Evolutionary conservation across 2,329 filamentous ascomycete genomes (phyloP).

Genomic region (Beauveria asiatica): DNA sequence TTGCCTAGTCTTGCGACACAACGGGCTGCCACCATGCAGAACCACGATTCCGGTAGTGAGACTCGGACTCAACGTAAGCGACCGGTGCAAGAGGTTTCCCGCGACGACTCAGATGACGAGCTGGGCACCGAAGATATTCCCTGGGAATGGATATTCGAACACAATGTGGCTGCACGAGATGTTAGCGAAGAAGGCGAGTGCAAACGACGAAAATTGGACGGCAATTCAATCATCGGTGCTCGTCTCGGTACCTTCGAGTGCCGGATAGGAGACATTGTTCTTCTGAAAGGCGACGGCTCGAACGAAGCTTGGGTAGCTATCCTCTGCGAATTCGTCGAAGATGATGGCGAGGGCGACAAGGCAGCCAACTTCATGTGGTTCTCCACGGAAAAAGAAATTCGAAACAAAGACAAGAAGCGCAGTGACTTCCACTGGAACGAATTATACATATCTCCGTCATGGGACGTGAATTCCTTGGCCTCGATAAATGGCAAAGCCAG

Average conservation of each 20-base stretch:
- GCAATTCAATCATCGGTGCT: conserved; percentile 63
- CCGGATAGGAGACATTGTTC: conserved; percentile 69
- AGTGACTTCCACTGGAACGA: conserved; percentile 78
- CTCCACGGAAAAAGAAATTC: conserved; percentile 80
- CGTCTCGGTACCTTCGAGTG: conserved; percentile 76
- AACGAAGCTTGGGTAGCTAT: conserved; percentile 91
- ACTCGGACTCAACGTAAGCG: conserved; percentile 2
- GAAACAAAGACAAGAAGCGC: conserved; percentile 73
- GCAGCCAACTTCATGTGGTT: conserved; percentile 94
- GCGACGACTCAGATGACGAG: conserved; percentile 65
- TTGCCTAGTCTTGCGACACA: background rate
- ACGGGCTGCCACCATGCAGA: background rate
- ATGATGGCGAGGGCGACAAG: conserved; percentile 55
- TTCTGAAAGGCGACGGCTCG: conserved; percentile 78
- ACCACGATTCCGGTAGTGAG: background rate
- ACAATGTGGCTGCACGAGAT: conserved; percentile 22
- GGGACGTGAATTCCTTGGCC: conserved; percentile 76
- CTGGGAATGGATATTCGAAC: conserved; percentile 71
- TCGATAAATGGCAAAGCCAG: conserved; percentile 87
- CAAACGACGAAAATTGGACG: conserved; percentile 27
- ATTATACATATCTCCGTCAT: conserved; percentile 80
- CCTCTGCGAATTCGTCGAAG: conserved; percentile 71
- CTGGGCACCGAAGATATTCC: conserved; percentile 62
- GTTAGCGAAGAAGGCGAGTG: conserved; percentile 22
- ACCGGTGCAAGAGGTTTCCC: background rate